Evolutionary conservation across 1,284 basidiomycete species (phyloP).

Genomic region (Rhodotorula glutinis): DNA sequence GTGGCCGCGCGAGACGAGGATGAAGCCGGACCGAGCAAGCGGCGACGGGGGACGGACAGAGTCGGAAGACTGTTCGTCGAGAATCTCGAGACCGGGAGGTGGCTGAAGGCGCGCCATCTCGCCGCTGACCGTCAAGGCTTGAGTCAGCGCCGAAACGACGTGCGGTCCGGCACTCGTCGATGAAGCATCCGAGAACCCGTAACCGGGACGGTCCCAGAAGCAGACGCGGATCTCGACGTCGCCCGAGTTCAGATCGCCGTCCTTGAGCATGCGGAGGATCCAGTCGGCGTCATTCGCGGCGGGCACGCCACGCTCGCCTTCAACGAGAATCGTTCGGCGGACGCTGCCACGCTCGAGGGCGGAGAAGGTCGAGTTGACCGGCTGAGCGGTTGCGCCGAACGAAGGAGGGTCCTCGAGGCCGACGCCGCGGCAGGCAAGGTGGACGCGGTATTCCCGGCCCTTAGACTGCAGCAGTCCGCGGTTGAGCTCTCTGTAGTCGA

Average conservation of each 20-base stretch:
- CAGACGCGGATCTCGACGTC: constrained; percentile 37
- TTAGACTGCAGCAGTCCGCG: constrained; percentile 17
- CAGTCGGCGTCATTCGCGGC: constrained; percentile 29
- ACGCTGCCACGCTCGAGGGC: constrained; percentile 19
- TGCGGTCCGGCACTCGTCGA: constrained; percentile 26
- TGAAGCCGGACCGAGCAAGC: constrained; percentile 35
- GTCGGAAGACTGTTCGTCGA: not conserved
- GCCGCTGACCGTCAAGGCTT: constrained; percentile 33
- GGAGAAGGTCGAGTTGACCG: not conserved
- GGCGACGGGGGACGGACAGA: constrained; percentile 21
- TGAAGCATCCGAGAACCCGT: constrained; percentile 37
- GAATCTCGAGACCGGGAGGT: constrained; percentile 12
- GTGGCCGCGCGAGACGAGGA: constrained; percentile 30
- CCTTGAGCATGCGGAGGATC: constrained; percentile 36
- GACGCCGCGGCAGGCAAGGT: constrained; percentile 36
- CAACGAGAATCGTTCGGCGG: constrained; percentile 36
- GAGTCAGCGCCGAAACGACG: constrained; percentile 31
- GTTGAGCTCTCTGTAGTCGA: constrained; percentile 14
- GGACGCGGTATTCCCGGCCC: constrained; percentile 34
- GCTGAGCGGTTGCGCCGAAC: not conserved
- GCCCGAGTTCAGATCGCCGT: constrained; percentile 31
- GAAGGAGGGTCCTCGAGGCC: constrained; percentile 35
- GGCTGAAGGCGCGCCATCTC: constrained; percentile 38
- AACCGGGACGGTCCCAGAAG: constrained; percentile 39
- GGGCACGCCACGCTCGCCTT: constrained; percentile 34